Conservation (phyloP, 164 flowering plant species). For the grape (Vitis vinifera) region DNA sequence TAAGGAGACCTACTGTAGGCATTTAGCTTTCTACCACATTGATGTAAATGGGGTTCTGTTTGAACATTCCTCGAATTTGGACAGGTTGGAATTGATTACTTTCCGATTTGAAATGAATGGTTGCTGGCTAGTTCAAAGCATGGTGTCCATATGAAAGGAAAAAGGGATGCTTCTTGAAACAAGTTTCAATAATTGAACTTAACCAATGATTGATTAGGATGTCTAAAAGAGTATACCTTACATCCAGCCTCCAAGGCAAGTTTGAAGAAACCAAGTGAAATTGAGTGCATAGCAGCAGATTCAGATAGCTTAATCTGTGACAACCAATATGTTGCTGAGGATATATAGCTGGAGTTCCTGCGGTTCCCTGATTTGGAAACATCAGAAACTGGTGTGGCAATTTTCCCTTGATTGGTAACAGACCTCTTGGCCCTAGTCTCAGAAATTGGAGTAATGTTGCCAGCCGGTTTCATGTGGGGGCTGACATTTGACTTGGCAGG, state of each 20-base stretch:
- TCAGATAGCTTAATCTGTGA: slow-evolving; percentile 85
- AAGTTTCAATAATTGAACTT: too few species aligned
- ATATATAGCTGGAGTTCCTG: slow-evolving; percentile 48
- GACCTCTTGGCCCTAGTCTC: slow-evolving; percentile 51
- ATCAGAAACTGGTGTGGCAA: slow-evolving; percentile 67
- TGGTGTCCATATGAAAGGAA: too few species aligned
- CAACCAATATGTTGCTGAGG: slow-evolving; percentile 83
- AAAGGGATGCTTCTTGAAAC: too few species aligned
- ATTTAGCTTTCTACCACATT: too few species aligned
- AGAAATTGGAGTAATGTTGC: slow-evolving; percentile 64
- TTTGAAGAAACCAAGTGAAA: slow-evolving; percentile 92
- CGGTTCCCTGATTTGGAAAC: slow-evolving; percentile 43
- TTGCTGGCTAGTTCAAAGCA: too few species aligned
- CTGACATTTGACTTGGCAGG: slow-evolving; percentile 54
- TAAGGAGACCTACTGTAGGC: too few species aligned
- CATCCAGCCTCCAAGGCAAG: slow-evolving; percentile 90
- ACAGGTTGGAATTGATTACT: too few species aligned
- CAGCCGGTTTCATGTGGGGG: slow-evolving; percentile 40
- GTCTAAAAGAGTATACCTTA: slow-evolving; percentile 52
- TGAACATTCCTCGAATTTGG: too few species aligned
- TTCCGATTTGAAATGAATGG: too few species aligned
- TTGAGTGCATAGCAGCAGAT: slow-evolving; percentile 71
- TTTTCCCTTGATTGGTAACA: slow-evolving; percentile 30
- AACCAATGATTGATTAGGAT: too few species aligned
- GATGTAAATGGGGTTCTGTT: too few species aligned